phyloP scores from a whole-genome alignment of 192 early-diverging fungal species.

The Piromyces sp. region DNA sequence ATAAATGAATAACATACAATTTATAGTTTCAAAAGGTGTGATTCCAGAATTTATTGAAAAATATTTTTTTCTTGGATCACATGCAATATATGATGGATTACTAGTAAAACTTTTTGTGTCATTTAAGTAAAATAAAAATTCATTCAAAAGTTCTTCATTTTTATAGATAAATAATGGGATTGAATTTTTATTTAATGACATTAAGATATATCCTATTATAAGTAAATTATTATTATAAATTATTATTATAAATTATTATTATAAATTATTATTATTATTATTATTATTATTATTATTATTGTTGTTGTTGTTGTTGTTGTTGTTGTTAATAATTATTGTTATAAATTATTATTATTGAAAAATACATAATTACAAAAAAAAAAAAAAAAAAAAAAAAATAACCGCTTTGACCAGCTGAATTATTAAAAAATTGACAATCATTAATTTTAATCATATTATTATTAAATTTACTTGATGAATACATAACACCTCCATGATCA shows the following conservation, averaged over 20 bases:
- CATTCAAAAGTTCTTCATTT: not conserved
- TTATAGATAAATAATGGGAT: not conserved
- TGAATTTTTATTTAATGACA: not conserved
- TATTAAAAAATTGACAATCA: not conserved
- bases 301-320: no score
- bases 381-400: not conserved
- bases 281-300: not conserved
- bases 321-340: no score
- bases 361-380: no score
- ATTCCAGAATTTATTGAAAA: not conserved
- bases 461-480: not conserved
- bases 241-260: no score
- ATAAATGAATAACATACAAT: not conserved
- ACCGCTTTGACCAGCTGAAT: not conserved
- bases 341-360: no score
- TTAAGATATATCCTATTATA: not conserved
- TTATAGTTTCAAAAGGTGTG: not conserved
- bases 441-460: not conserved
- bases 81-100: not conserved
- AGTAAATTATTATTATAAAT: not conserved
- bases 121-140: not conserved
- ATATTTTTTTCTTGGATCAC: not conserved
- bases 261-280: not conserved
- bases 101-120: not conserved
- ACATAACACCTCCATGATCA: not conserved